Percentiles rank a stretch among this genome's conserved stretches.
These are phyloP conservation scores for Yamadazyma phyllophila DNA, from an alignment of 805 yeast species.

Conservation along the genomic window DNA sequence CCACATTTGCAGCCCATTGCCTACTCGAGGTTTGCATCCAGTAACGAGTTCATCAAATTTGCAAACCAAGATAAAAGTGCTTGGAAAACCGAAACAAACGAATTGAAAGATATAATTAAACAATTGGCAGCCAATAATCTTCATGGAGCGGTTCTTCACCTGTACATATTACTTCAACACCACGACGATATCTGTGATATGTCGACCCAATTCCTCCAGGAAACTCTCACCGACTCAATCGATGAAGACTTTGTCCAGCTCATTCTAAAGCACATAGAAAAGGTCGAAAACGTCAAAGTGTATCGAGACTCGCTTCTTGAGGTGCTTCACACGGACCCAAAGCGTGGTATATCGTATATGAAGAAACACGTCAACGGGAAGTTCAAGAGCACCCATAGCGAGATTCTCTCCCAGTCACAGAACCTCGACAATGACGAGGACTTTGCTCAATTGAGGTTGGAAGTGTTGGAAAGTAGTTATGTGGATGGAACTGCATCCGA, in stretches of 20 bases:
- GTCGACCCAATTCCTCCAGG: conserved; percentile 4
- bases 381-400: conserved; percentile 26
- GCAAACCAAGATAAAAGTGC: conserved; percentile 13
- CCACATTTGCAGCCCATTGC: conserved; percentile 10
- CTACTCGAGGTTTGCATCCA: conserved; percentile 9
- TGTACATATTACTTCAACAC: conserved; percentile 10
- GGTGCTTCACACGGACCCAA: conserved; percentile 27
- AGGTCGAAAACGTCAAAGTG: conserved; percentile 19
- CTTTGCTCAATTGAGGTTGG: conserved; percentile 31
- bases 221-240: neutral
- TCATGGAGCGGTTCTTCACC: conserved; percentile 10
- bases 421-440: conserved; percentile 19
- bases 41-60: conserved; percentile 14
- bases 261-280: conserved; percentile 8
- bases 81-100: conserved; percentile 14
- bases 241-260: conserved; percentile 6
- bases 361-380: conserved; percentile 25
- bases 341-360: conserved; percentile 30
- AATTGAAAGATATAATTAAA: conserved; percentile 5
- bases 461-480: conserved; percentile 32
- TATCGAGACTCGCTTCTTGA: conserved; percentile 33
- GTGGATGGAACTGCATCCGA: conserved; percentile 17
- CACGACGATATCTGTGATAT: conserved; percentile 7
- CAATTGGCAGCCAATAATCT: conserved; percentile 4
- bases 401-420: conserved; percentile 30